A percentile compares a stretch with the other conserved stretches of the same genome.
Evolutionary conservation across 495 filamentous ascomycete genomes (phyloP).

Genomic region (Echria macrotheca): DNA sequence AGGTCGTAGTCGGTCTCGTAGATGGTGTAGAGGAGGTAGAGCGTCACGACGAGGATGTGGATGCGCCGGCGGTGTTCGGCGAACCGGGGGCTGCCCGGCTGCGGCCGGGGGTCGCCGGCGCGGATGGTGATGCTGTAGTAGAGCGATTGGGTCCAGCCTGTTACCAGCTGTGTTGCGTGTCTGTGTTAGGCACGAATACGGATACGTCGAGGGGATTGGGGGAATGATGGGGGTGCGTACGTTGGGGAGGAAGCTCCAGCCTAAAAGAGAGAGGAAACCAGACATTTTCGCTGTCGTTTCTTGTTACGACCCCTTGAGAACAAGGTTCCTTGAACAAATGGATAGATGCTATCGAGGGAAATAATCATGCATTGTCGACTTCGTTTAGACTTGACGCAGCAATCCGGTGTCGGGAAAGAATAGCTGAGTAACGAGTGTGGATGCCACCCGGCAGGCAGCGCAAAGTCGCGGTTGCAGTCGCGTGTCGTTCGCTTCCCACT

Average conservation of each 20-base stretch:
- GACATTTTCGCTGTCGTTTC: conserved; percentile 19
- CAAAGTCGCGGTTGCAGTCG: no score
- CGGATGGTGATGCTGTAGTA: conserved; percentile 90
- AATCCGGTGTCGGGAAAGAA: no score
- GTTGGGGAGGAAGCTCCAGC: conserved; percentile 76
- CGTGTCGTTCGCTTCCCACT: no score
- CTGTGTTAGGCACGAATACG: neutral
- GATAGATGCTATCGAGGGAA: no score
- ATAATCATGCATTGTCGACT: no score
- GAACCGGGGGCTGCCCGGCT: conserved; percentile 63
- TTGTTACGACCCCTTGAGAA: neutral
- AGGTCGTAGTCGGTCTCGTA: conserved; percentile 87
- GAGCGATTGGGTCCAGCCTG: conserved; percentile 69
- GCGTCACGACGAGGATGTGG: conserved; percentile 70
- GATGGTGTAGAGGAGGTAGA: conserved; percentile 88
- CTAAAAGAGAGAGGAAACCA: conserved; percentile 63
- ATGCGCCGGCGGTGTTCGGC: conserved; percentile 71
- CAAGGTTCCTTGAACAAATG: neutral
- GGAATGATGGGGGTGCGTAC: conserved; percentile 45
- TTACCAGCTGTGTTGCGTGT: conserved; percentile 74
- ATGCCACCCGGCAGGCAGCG: no score
- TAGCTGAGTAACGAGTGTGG: no score
- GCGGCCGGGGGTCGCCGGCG: conserved; percentile 77
- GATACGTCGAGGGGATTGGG: neutral
- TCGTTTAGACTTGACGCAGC: no score